Base-by-base conservation (phyloP, 331 rosid species). In the Phaseolus coccineus region DNA sequence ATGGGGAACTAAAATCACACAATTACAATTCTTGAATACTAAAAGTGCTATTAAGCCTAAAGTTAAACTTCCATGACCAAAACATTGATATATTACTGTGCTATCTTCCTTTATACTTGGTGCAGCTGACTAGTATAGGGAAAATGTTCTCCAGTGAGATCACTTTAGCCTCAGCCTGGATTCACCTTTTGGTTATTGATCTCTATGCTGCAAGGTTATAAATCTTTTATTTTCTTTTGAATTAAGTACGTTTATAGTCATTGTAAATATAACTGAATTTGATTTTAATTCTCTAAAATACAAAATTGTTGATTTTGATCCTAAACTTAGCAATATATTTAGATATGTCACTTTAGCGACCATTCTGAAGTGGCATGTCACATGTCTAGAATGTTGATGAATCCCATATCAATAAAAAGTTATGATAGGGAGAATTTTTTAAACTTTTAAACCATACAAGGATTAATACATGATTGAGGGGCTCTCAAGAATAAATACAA, bases 91-190 rank as follows among this genome's bases (percentile, higher is more conserved):
- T 71, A 47, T 69, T 13, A 30, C 19, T 28, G 25, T 63, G 58
- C 6, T 22, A 51, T 74, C 57, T 76, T 65, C 56, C 55, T 85
- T 8, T 68, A 13, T 77, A 37, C 61, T 19, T 19, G 25, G 58
- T 86, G 85, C 96, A 94, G 98, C 84, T 94, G n/a, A 67, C 80
- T 64, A 84, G 94, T 47, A 92, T 92, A 10, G 90, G 83, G 56
- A 92, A 85, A 87, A 87, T 95, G 97, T 95, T 95, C 85, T 87
- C 96, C 0, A 86, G 83, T 35, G 98, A 95, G 76, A 81, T 92
- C 92, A 92, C 96, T 72, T 75, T 95, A 56, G 94, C 97, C 77
- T 92, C 97, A 85, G 97, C 97, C 1, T 95, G 97, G 97, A 92
- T 95, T 84, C 97, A 95, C 87, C 87, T 91, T 44, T 55, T 95